These are phyloP conservation scores for Plasmodium coatneyi DNA, from an alignment of 169 alveolate species.

Conservation along the genomic window DNA sequence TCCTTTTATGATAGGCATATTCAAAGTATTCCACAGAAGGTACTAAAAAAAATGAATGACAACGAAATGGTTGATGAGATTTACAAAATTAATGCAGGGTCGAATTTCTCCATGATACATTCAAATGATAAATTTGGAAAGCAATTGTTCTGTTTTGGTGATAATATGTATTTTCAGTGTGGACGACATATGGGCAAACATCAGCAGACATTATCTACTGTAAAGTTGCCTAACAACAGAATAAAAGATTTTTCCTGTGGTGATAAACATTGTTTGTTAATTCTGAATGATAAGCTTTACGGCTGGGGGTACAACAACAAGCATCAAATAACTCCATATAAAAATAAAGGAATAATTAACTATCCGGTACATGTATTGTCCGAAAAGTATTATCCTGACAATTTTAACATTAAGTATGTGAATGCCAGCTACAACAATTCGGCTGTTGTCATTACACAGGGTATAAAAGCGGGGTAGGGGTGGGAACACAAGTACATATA, in stretches of 20 bases:
- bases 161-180: conserved; percentile 70
- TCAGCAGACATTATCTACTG: conserved; percentile 74
- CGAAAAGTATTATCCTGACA: conserved; percentile 1
- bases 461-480: neutral
- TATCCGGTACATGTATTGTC: conserved; percentile 29
- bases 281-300: conserved; percentile 46
- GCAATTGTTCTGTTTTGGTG: conserved; percentile 71
- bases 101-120: conserved; percentile 59
- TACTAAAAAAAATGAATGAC: conserved; percentile 54
- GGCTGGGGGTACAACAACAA: conserved; percentile 74
- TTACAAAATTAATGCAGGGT: conserved; percentile 69
- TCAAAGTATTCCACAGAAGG: conserved; percentile 73
- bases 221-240: conserved; percentile 54
- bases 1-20: conserved; percentile 75
- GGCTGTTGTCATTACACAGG: conserved; percentile 44
- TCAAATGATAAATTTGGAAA: conserved; percentile 71
- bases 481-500: neutral
- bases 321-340: conserved; percentile 61
- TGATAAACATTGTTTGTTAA: conserved; percentile 66
- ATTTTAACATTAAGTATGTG: conserved; percentile 46
- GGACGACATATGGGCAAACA: conserved; percentile 70
- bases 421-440: conserved; percentile 67
- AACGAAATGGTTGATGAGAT: conserved; percentile 51
- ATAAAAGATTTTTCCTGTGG: conserved; percentile 74
- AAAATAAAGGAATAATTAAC: conserved; percentile 69